Base-by-base conservation (phyloP, 805 yeast species). In the Monosporozyma aerobia region DNA sequence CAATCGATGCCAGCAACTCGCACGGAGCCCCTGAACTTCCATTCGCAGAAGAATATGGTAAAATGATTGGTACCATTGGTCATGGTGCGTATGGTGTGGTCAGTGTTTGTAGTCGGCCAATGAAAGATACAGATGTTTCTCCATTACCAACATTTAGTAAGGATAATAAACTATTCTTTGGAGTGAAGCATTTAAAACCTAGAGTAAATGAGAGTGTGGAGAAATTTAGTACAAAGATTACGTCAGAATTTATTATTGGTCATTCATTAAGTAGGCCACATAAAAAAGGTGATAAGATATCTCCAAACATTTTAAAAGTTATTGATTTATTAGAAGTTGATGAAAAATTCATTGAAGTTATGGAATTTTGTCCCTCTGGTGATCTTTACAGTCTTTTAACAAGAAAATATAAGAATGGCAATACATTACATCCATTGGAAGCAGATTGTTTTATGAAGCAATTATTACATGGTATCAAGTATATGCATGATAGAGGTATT, bases 11-110 rank as follows among this genome's bases (percentile, higher is more conserved):
- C 3, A 16, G 13, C 10, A 14, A 27, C 14, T 29, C 35, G 5
- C 11, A 37, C 8, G 32, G 47, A 11, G 11, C 45, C 9, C 14
- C 8, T 22, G 25, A 23, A 23, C 6, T 23, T 3, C 40, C 47
- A 32, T 63, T 79, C 29, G 57, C 68, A 3, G 71, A 72, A 16
- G 75, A 76, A 57, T 80, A 78, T 58, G 84, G 84, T 47, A 74
- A 71, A 54, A 69, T 76, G 25, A 71, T 73, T 51, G 83, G 83
- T 8, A 69, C 77, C 30, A 77, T 81, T 53, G 99, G 98, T 25
- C 90, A 92, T 68, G 99, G 98, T 50, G 95, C 99, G 0, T 94
- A 92, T 72, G 99, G 99, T 54, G 95, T 88, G 59, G 98, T 92
- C 23, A 78, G 96, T 54, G 63, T 77, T 83, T 57, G 97, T 86